phyloP scores from a whole-genome alignment of 768 basidiomycete genomes.

The Podaxis sp. region DNA sequence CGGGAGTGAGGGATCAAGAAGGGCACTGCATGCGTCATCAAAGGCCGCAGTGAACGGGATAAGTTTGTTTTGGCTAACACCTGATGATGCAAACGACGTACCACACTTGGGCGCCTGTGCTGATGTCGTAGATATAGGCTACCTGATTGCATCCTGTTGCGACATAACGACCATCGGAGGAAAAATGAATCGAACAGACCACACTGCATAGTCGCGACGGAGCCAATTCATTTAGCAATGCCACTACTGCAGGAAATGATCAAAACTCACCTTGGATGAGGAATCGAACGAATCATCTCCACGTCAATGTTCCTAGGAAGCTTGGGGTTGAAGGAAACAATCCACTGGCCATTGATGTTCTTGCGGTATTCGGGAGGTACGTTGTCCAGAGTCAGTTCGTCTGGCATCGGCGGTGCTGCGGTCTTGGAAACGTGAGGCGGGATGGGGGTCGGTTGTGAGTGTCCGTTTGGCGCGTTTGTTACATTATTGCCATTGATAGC shows the following conservation, averaged over 20 bases:
- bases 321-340: constrained; percentile 78
- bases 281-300: constrained; percentile 70
- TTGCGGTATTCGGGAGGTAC: constrained; percentile 55
- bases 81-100: constrained; percentile 30
- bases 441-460: neutral
- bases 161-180: constrained; percentile 87
- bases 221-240: neutral
- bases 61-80: neutral
- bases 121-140: constrained; percentile 93
- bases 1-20: constrained; percentile 24
- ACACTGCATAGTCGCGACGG: constrained; percentile 29
- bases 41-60: neutral
- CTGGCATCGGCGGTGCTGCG: constrained; percentile 19
- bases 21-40: constrained; percentile 3
- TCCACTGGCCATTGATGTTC: constrained; percentile 75
- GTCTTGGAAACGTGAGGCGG: constrained; percentile 6
- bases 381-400: constrained; percentile 40
- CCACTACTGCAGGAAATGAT: neutral
- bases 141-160: constrained; percentile 97
- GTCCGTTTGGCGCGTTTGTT: neutral
- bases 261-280: constrained; percentile 69
- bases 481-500: neutral
- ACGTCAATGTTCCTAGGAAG: constrained; percentile 73
- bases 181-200: constrained; percentile 91
- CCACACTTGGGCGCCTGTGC: constrained; percentile 84